Evolutionary conservation across 1,284 basidiomycete species (phyloP).

Genomic region (Spongiforma sp.): DNA sequence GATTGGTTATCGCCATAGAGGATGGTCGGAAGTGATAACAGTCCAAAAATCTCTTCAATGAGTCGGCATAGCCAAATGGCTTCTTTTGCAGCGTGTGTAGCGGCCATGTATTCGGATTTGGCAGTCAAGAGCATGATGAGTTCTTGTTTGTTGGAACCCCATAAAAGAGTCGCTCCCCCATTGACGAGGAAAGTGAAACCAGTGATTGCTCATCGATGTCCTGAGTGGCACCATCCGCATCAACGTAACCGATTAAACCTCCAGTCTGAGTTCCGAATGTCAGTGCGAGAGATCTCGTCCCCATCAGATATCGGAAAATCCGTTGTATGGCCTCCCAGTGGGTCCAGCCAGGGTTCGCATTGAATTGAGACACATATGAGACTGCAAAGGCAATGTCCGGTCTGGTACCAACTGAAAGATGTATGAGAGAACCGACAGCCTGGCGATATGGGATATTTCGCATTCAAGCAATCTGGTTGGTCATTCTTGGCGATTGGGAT

Average conservation of each 20-base stretch:
- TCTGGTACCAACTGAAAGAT: neutral
- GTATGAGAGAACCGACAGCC: neutral
- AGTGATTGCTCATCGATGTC: slow-evolving; percentile 33
- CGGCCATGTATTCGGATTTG: slow-evolving; percentile 39
- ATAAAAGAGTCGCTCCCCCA: slow-evolving; percentile 27
- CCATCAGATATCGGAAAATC: neutral
- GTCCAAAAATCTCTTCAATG: too few species aligned
- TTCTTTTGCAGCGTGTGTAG: slow-evolving; percentile 26
- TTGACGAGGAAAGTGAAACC: slow-evolving; percentile 41
- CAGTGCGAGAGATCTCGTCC: neutral
- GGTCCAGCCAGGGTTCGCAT: neutral
- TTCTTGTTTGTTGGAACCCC: too few species aligned
- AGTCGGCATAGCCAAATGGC: slow-evolving; percentile 19
- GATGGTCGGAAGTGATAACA: too few species aligned
- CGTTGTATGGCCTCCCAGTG: neutral
- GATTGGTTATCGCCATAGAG: too few species aligned
- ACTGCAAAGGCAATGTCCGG: neutral
- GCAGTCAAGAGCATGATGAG: too few species aligned
- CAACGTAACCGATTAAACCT: neutral
- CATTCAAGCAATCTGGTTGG: neutral
- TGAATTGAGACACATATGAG: too few species aligned
- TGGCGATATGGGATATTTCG: neutral
- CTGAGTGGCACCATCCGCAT: neutral
- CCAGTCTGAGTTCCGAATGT: neutral
- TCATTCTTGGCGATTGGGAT: neutral